Conservation (phyloP, 768 basidiomycete genomes). For the Phlebiopsis gigantea region DNA sequence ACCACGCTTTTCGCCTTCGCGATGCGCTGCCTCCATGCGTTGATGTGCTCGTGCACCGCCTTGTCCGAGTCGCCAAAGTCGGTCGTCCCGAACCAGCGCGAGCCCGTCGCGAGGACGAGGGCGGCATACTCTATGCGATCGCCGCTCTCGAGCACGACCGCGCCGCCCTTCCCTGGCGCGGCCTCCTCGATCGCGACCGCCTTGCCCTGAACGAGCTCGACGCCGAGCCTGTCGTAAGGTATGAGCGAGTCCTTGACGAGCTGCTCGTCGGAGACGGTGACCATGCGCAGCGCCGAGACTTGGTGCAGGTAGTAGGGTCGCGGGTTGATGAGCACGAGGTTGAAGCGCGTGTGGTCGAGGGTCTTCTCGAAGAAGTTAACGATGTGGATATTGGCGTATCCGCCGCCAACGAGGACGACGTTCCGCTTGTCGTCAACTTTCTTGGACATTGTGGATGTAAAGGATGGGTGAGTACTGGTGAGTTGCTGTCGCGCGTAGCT, state of each 20-base stretch:
- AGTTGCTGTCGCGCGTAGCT: background rate
- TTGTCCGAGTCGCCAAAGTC: slow-evolving; percentile 35
- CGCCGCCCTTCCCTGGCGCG: slow-evolving; percentile 31
- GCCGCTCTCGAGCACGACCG: slow-evolving; percentile 46
- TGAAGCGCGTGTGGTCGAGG: slow-evolving; percentile 42
- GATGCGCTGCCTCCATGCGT: slow-evolving; percentile 26
- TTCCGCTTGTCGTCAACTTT: slow-evolving; percentile 20
- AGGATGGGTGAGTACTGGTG: background rate
- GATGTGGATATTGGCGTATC: slow-evolving; percentile 42
- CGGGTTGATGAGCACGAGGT: slow-evolving; percentile 49
- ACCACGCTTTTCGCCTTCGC: slow-evolving; percentile 27
- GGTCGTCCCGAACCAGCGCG: slow-evolving; percentile 45
- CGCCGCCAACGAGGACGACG: slow-evolving; percentile 54
- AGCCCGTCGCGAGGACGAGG: slow-evolving; percentile 58
- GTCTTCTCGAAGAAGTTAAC: slow-evolving; percentile 45
- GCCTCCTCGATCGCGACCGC: slow-evolving; percentile 32
- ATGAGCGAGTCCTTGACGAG: slow-evolving; percentile 43
- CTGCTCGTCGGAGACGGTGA: slow-evolving; percentile 38
- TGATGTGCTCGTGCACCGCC: slow-evolving; percentile 19
- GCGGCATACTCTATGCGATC: slow-evolving; percentile 46
- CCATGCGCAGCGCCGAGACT: slow-evolving; percentile 46
- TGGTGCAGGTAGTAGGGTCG: slow-evolving; percentile 46
- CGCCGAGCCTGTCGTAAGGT: slow-evolving; percentile 48
- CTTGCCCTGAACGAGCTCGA: slow-evolving; percentile 29
- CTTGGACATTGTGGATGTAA: slow-evolving; percentile 9